Evolutionary conservation across 306 rosid species (phyloP).

Genomic region (Trifolium subterraneum): DNA sequence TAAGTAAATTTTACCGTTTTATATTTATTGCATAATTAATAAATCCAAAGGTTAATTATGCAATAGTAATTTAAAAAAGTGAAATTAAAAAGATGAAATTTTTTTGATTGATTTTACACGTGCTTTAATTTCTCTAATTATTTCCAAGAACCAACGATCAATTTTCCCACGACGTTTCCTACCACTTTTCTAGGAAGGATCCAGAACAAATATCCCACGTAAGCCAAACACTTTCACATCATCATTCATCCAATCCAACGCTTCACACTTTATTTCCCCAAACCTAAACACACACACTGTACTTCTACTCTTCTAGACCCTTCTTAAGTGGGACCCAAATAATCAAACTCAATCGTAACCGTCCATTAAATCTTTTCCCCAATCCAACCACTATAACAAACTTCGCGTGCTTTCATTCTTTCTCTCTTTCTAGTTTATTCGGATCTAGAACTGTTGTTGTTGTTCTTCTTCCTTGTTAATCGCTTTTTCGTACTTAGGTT

Average conservation of each 20-base stretch:
- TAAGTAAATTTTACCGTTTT: too few relatives aligned
- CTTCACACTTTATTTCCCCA: not conserved
- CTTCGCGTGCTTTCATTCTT: not conserved
- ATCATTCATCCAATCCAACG: not conserved
- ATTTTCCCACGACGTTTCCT: not conserved
- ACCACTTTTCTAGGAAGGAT: constrained; percentile 6
- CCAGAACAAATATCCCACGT: constrained; percentile 16
- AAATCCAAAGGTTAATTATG: too few relatives aligned
- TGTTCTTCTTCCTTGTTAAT: not conserved
- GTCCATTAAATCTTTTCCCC: not conserved
- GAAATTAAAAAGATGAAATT: too few relatives aligned
- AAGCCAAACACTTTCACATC: not conserved
- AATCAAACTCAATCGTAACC: not conserved
- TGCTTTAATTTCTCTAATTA: too few relatives aligned
- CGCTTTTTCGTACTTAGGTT: constrained; percentile 2
- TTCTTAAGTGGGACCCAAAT: constrained; percentile 10
- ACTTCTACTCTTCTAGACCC: constrained; percentile 24
- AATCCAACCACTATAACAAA: constrained; percentile 6
- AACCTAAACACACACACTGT: not conserved
- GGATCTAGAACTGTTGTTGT: constrained; percentile 34
- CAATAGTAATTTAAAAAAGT: too few relatives aligned
- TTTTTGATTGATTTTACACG: too few relatives aligned
- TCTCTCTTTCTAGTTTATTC: not conserved
- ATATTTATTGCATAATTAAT: too few relatives aligned
- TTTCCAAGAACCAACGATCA: too few relatives aligned